Evolutionary conservation across 495 filamentous ascomycete species (phyloP), one percentile per base, ranked within the genome.

Genomic region (Tuber magnatum): DNA sequence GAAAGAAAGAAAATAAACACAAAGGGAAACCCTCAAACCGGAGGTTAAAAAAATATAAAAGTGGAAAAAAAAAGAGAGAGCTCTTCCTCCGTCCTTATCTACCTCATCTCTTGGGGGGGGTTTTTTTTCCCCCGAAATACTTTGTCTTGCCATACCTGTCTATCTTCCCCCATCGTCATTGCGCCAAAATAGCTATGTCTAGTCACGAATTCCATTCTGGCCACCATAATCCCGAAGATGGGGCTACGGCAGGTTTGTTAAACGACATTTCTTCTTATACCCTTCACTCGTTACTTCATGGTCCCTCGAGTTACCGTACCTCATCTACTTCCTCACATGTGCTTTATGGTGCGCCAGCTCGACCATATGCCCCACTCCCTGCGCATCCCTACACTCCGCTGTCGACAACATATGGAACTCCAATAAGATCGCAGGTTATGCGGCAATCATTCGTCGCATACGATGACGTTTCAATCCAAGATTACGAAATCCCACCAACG

Each of bases 141-240:
- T 35, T 40, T 51, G 48, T n/a, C 16, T 73, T 69, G 68, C 65
- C 38, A 69, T 22, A 72, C n/a, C n/a, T n/a, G n/a, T 74, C 28
- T 56, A 28, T 56, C 28, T 32, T 32, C 51, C 28, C 51, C 12
- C n/a, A 14, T 61, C 51, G 32, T 61, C 51, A n/a, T 51, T 61
- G 51, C n/a, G 32, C 51, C 51, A 16, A 61, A 61, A 61, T 74
- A 56, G 56, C 43, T 75, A 79, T 79, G 77, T 79, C 77, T 79
- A 75, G 78, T 69, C 77, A 79, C 69, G 77, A 79, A 48, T 65
- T 79, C 73, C 76, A 76, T 77, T 77, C 71, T 44, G 74, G 76
- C 9, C 75, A 77, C 44, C 73, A 78, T 61, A 71, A 79, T 69
- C 61, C 75, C 75, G 72, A 71, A 38, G 75, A 69, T 69, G 75